A percentile compares a stretch with the other conserved stretches of the same genome.
Evolutionary conservation across 768 basidiomycete genomes (phyloP).

Genomic region (Punctularia strigosozonata): DNA sequence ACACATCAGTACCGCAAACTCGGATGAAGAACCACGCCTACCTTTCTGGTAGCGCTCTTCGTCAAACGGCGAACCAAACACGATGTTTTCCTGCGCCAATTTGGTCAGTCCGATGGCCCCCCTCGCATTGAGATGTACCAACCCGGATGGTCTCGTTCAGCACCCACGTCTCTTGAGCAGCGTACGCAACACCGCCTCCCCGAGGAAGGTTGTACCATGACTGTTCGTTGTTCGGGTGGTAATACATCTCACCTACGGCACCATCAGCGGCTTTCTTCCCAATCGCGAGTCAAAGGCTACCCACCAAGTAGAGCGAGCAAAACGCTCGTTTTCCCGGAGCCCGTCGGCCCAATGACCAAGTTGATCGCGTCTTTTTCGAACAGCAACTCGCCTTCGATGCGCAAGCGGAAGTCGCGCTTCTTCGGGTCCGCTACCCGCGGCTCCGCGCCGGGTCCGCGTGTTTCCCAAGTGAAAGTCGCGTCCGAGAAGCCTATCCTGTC

Average conservation of each 20-base stretch:
- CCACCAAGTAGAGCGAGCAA: conserved; percentile 19
- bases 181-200: conserved; percentile 32
- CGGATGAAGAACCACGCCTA: conserved; percentile 4
- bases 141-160: conserved; percentile 30
- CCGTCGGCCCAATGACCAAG: conserved; percentile 20
- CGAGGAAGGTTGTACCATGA: conserved; percentile 32
- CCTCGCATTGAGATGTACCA: neutral
- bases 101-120: neutral
- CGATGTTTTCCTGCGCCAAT: conserved; percentile 29
- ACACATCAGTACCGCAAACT: neutral
- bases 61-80: conserved; percentile 37
- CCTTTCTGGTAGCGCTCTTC: conserved; percentile 30
- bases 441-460: conserved; percentile 5
- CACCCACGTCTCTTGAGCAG: conserved; percentile 39
- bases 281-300: neutral
- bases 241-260: conserved; percentile 21
- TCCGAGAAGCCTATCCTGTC: conserved; percentile 13
- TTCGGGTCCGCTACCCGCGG: conserved; percentile 7
- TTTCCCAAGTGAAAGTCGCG: conserved; percentile 16
- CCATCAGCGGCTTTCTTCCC: too few species aligned
- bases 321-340: conserved; percentile 20
- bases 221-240: conserved; percentile 16
- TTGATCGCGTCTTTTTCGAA: conserved; percentile 19
- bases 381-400: conserved; percentile 15
- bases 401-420: conserved; percentile 14